phyloP scores from a whole-genome alignment of 2,329 filamentous ascomycete genomes.

The Orbilia quercus region DNA sequence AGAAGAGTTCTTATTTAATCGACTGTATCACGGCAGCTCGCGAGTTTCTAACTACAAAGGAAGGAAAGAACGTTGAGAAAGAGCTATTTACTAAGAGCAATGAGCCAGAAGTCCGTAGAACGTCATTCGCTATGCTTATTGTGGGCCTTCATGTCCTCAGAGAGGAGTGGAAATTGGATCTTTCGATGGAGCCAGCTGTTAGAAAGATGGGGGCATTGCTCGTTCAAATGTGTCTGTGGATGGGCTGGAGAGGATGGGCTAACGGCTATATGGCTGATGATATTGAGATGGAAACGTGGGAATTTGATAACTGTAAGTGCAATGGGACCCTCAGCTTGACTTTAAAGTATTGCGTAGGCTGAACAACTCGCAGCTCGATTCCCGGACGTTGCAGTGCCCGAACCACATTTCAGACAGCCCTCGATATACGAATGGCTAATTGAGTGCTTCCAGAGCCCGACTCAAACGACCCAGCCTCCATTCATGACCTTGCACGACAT shows the following conservation, averaged over 20 bases:
- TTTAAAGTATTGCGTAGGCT: constrained; percentile 19
- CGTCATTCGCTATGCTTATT: constrained; percentile 76
- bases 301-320: constrained; percentile 68
- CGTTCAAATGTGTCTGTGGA: constrained; percentile 83
- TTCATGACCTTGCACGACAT: constrained; percentile 69
- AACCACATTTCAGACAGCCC: constrained; percentile 69
- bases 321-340: not conserved
- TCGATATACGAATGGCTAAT: constrained; percentile 71
- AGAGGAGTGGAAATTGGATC: constrained; percentile 87
- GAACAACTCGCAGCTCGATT: constrained; percentile 61
- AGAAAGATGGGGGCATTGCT: constrained; percentile 76
- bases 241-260: constrained; percentile 77
- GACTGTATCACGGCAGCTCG: constrained; percentile 70
- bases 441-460: constrained; percentile 62
- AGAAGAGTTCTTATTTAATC: constrained; percentile 64
- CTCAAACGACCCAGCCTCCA: constrained; percentile 60
- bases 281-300: constrained; percentile 68
- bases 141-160: constrained; percentile 83
- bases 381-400: constrained; percentile 64
- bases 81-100: constrained; percentile 75
- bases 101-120: constrained; percentile 67
- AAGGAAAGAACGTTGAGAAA: constrained; percentile 69
- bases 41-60: constrained; percentile 72
- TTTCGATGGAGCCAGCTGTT: constrained; percentile 67
- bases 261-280: constrained; percentile 73